Percentiles rank a stretch among this genome's conserved stretches.
Conservation (phyloP, 192 early-diverging fungal species). For the Rhizoclosmatium sp. region DNA sequence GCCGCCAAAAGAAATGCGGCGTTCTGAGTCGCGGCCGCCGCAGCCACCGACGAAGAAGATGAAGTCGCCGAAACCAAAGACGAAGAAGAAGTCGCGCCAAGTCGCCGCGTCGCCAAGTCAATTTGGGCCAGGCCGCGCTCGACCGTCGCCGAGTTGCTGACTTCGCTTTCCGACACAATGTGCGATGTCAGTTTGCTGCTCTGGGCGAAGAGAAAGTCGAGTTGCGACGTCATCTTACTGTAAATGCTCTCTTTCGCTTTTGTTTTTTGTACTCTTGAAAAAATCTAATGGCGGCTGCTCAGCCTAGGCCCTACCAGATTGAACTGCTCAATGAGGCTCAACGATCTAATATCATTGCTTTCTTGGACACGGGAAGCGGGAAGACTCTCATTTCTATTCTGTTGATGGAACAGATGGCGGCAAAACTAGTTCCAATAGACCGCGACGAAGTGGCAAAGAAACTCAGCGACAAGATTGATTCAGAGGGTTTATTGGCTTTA, state of each 20-base stretch:
- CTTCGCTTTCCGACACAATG: background rate
- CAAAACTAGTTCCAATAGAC: background rate
- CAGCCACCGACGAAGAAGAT: background rate
- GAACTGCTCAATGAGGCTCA: constrained; percentile 75
- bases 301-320: constrained; percentile 75
- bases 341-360: constrained; percentile 80
- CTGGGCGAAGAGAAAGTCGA: background rate
- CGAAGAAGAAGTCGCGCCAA: constrained; percentile 34
- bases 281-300: constrained; percentile 10
- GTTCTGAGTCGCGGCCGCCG: constrained; percentile 41
- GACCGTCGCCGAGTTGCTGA: constrained; percentile 37
- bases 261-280: background rate
- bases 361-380: constrained; percentile 92
- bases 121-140: constrained; percentile 90
- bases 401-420: constrained; percentile 82
- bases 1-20: constrained; percentile 76
- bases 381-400: constrained; percentile 63
- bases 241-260: constrained; percentile 1
- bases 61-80: too few species aligned
- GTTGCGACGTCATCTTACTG: background rate
- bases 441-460: background rate
- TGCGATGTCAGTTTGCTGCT: background rate
- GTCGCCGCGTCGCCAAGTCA: constrained; percentile 71
- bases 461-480: background rate
- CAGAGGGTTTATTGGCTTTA: background rate